Base-by-base conservation (phyloP, 2,329 filamentous ascomycete genomes). In the Fusarium palustre region DNA sequence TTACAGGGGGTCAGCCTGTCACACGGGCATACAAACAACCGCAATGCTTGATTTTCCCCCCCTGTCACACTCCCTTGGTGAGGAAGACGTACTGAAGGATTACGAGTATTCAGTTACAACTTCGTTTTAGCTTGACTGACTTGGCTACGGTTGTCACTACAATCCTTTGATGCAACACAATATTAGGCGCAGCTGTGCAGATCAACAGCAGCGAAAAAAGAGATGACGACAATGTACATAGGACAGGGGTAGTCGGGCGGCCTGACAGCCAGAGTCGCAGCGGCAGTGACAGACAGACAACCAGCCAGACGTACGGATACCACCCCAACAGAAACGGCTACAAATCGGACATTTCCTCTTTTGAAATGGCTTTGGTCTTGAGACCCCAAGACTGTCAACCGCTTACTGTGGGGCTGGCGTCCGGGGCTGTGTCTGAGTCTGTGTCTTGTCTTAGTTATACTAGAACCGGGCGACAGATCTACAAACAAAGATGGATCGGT, bases 221-320 rank as follows among this genome's bases (percentile, higher is more conserved):
- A 15, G 28, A 59, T 65, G 60, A 65, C 62, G 54, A 60, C 41
- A 65, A 30, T 38, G 31, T 31, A 20, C 13, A 36, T 46, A 6
- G 12, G 20, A 13, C 43, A 31, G 28, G 43, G 43, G 30, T 31
- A 31, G 20, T 15, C 28, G 28, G 10, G 28, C 28, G 22, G 22
- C 39, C 16, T 16, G 25, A 20, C 43, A 31, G 12, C n/a, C 13
- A 31, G 12, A 46, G 24, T 43, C 25, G 2, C 46, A 60, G 33
- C 10, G 22, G 2, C 46, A 62, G 28, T 12, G 33, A 33, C 25
- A 36, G 39, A 25, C 25, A 36, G 31, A 15, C 18, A 22, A 30
- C 22, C 41, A 9, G 28, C 28, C 28, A 30, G 11, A 11, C 43
- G 58, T 48, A n/a, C n/a, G n/a, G n/a, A n/a, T n/a, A 62, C 55